Evolutionary conservation across 192 early-diverging fungal genomes (phyloP), one percentile per base, ranked within the genome.

Genomic region (Chytriomyces sp.): DNA sequence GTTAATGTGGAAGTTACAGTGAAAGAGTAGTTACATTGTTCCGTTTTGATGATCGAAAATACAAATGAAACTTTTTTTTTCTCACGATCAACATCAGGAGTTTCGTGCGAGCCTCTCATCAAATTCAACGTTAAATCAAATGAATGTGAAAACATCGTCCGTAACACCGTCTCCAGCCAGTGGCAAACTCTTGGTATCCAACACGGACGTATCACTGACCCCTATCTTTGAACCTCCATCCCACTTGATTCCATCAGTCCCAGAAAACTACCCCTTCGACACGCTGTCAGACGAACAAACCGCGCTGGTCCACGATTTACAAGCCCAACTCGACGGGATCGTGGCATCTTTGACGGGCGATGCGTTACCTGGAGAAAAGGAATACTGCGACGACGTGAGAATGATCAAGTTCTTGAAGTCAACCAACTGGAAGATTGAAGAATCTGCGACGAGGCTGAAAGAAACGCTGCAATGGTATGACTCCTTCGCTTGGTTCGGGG

Each of bases 391-490:
- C 69, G 76, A 76, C 66, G 75, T 64, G 12, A 91, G 91, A 75
- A 76, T 92, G 25, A 71, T 89, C 32, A 81, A 90, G 30, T 93
- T 91, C 62, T 74, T 93, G 56, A 80, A 85, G 14, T 86, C 90
- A 19, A 84, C 83, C 55, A 92, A 92, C 65, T 92, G 92, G 86
- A 78, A 90, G 64, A 71, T 89, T 25, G 72, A 78, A 22, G 82
- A 5, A 28, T 53, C 40, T 64, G 79, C 61, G 59, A 79, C 72
- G 34, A 86, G 90, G 56, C 74, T 96, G 32, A 83, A 89, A 75
- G 88, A 87, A 56, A 91, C 92, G 25, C 80, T 96, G 30, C 78
- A 81, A 64, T 96, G 95, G 95, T 61, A 36, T 10, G n/a, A n/a
- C n/a, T n/a, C n/a, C n/a, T n/a, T n/a, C n/a, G n/a, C n/a, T n/a